Base-by-base conservation (phyloP, 1,139 yeast species). In the Taphrina wiesneri region DNA sequence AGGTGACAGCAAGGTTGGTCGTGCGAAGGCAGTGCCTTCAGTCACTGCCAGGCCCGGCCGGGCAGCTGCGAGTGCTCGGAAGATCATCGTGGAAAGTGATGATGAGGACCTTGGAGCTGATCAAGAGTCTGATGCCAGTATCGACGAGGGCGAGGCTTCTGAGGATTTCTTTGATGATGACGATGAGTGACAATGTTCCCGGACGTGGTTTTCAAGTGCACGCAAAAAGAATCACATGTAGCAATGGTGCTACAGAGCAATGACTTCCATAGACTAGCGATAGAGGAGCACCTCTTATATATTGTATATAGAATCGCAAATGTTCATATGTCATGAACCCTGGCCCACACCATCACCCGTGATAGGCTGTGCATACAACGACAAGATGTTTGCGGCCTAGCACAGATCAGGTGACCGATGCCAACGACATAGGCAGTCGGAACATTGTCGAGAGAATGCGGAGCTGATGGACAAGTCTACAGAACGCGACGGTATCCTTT, bases 11-110 rank as follows among this genome's bases (percentile, higher is more conserved):
- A 23, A 32, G 57, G 26, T 11, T 28, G 57, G 34, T 9, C 28
- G n/a, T 19, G 43, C 28, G 9, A 28, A n/a, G 30, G 9, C 30
- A 13, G 43, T 13, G 28, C 28, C 25, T 6, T 11, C 49, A 7
- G 49, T 45, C 7, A n/a, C n/a, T 2, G 9, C 49, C n/a, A 25
- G 63, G 6, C 63, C 63, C 25, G 63, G 63, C 34, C 28, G 63
- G 11, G 47, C 56, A 3, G 63, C 63, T 3, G 63, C 63, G 6
- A 54, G n/a, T 11, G 56, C 63, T n/a, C 47, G 46, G 36, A 47
- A 36, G 41, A 47, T 41, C 30, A 32, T 53, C 13, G n/a, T 45
- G 47, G 34, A 52, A 1, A 52, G 45, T n/a, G 34, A 45, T 30
- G 63, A 47, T 30, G 64, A 39, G 5, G 64, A 51, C 15, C 17